Percentiles rank a stretch among this genome's conserved stretches.
phyloP scores from a whole-genome alignment of 805 yeast species.

The Pichia thaimueangensis region DNA sequence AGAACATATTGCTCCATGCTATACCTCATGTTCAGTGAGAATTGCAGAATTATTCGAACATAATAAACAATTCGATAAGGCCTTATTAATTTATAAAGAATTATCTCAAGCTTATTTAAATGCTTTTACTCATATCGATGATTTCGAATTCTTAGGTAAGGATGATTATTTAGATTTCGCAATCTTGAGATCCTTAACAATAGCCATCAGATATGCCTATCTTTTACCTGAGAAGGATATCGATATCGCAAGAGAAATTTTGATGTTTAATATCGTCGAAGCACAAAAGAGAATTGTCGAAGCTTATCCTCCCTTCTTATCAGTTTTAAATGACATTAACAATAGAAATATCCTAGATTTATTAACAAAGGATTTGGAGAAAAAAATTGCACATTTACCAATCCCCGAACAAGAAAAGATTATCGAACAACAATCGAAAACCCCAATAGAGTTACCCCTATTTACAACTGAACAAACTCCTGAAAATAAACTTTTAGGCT shows the following conservation, averaged over 20 bases:
- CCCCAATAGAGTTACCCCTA: slow-evolving; percentile 18
- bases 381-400: slow-evolving; percentile 6
- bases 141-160: slow-evolving; percentile 6
- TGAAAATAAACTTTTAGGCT: slow-evolving; percentile 19
- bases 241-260: slow-evolving; percentile 18
- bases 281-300: slow-evolving; percentile 23
- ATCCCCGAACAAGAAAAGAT: slow-evolving; percentile 8
- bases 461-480: slow-evolving; percentile 19
- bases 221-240: slow-evolving; percentile 19
- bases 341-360: slow-evolving; percentile 15
- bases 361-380: slow-evolving; percentile 12
- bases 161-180: slow-evolving; percentile 16
- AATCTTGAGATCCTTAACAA: slow-evolving; percentile 17
- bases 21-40: slow-evolving; percentile 80
- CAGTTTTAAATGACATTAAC: slow-evolving; percentile 16
- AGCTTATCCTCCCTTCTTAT: slow-evolving; percentile 23
- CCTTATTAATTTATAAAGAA: slow-evolving; percentile 22
- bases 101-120: slow-evolving; percentile 11
- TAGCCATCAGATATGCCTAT: slow-evolving; percentile 20
- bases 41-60: slow-evolving; percentile 75
- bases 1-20: slow-evolving; percentile 61
- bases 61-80: slow-evolving; percentile 22
- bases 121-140: slow-evolving; percentile 11
- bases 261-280: slow-evolving; percentile 19
- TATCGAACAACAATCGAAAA: slow-evolving; percentile 13